Evolutionary conservation across 208 protist species (phyloP).

Genomic region (Crithidia thermophila): DNA sequence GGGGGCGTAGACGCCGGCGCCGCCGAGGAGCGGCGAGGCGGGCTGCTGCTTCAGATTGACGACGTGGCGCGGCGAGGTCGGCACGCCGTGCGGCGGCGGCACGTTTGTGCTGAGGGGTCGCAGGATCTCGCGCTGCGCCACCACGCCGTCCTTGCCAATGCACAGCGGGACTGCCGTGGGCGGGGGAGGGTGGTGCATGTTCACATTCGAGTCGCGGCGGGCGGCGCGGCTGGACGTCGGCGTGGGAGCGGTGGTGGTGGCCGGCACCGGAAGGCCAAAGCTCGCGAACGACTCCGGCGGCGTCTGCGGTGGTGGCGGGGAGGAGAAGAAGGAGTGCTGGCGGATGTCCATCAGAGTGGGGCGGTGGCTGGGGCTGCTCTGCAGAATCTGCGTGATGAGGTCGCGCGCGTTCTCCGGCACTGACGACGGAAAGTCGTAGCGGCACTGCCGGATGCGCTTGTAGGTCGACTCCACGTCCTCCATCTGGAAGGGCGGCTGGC

Average conservation of each 20-base stretch:
- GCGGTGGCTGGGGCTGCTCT: constrained; percentile 76
- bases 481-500: constrained; percentile 98
- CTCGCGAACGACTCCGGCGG: constrained; percentile 60
- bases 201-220: constrained; percentile 15
- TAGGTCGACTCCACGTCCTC: constrained; percentile 96
- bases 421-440: constrained; percentile 92
- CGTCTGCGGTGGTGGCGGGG: constrained; percentile 44
- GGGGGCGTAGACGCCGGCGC: constrained; percentile 8
- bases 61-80: constrained; percentile 27
- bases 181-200: constrained; percentile 26
- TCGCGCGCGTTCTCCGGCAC: constrained; percentile 77
- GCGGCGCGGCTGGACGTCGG: constrained; percentile 3
- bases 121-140: constrained; percentile 49
- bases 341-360: constrained; percentile 91
- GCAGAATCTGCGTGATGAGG: constrained; percentile 93
- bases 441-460: constrained; percentile 91
- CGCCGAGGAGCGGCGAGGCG: constrained; percentile 1
- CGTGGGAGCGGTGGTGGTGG: constrained; percentile 23
- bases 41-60: constrained; percentile 10
- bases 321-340: constrained; percentile 88
- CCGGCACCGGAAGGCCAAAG: constrained; percentile 34
- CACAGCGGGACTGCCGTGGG: constrained; percentile 2
- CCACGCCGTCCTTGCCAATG: constrained; percentile 13
- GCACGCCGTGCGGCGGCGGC: constrained; percentile 20
- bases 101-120: constrained; percentile 55